Evolutionary conservation across 371 early-diverging fungal genomes (phyloP), one percentile per base, ranked within the genome.

Genomic region (Blyttiomyces sp.): DNA sequence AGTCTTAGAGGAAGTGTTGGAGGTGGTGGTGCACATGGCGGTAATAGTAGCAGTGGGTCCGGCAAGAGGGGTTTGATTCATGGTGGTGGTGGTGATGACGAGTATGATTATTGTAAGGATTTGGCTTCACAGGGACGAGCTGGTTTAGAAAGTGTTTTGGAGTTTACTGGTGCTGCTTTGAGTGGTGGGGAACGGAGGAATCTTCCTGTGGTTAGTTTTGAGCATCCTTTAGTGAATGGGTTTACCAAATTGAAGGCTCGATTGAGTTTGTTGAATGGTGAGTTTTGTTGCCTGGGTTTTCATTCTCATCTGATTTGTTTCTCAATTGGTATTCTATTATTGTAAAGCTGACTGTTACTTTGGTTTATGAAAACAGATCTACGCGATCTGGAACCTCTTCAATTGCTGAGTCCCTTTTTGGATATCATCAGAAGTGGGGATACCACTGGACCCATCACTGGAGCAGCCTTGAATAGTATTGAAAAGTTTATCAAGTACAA

Each of bases 371-470:
- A 48, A 17, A 19, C n/a, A 73, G 71, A 75, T n/a, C 50, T 86
- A 26, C 68, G 73, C 39, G 77, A 83, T 57, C 67, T 96, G 70
- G 91, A 90, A 67, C 87, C 92, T 0, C 68, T 85, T 3, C 66
- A 81, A 21, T 69, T 97, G n/a, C 69, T 97, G 9, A 82, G 81
- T 16, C 97, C 97, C 1, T 97, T 96, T 64, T 71, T 96, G 42
- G 85, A 88, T 45, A 92, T 96, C 5, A 89, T 97, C 54, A 84
- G 87, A 35, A 90, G 92, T 54, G 91, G 92, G 11, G 91, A 92
- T 61, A 94, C 94, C 3, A 93, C 91, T 16, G 95, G 95, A 2
- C 90, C 91, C n/a, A 95, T 96, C 54, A 92, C 94, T 0, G 89
- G 92, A 17, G 86, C 91, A 17, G 94, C 95, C 6, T 79, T 97